Evolutionary conservation across 805 yeast genomes (phyloP).

Genomic region (Kuraishia hungarica): DNA sequence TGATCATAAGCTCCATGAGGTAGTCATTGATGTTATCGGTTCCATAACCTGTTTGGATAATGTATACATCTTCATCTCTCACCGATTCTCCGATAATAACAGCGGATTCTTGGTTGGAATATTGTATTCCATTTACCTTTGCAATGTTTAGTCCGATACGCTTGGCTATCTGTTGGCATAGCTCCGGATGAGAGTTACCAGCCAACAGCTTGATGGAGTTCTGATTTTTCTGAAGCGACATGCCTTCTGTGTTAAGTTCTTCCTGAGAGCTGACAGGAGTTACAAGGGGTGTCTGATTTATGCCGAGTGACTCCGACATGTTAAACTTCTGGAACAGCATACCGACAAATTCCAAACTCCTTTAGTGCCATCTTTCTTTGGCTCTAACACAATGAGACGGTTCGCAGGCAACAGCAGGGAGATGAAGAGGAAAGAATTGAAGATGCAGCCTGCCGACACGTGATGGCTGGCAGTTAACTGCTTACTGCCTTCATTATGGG

Average conservation of each 20-base stretch:
- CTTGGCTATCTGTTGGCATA: slow-evolving; percentile 64
- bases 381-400: background rate
- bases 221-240: slow-evolving; percentile 23
- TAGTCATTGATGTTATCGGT: slow-evolving; percentile 68
- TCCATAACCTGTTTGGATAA: slow-evolving; percentile 81
- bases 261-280: background rate
- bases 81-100: slow-evolving; percentile 83
- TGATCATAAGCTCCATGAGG: slow-evolving; percentile 77
- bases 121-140: slow-evolving; percentile 74
- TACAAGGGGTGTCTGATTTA: background rate
- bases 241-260: slow-evolving; percentile 5
- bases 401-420: background rate
- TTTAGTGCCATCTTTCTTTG: background rate
- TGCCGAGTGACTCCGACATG: background rate
- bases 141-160: slow-evolving; percentile 61
- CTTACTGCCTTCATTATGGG: background rate
- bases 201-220: slow-evolving; percentile 44
- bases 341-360: background rate
- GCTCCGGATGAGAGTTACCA: slow-evolving; percentile 77
- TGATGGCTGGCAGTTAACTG: background rate
- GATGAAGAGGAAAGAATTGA: background rate
- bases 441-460: background rate
- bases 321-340: background rate
- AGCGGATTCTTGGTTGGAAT: slow-evolving; percentile 83
- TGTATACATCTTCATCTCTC: slow-evolving; percentile 84